Evolutionary conservation across 2,329 filamentous ascomycete genomes (phyloP), one percentile per base, ranked within the genome.

Genomic region (Metarhizium anisopliae): DNA sequence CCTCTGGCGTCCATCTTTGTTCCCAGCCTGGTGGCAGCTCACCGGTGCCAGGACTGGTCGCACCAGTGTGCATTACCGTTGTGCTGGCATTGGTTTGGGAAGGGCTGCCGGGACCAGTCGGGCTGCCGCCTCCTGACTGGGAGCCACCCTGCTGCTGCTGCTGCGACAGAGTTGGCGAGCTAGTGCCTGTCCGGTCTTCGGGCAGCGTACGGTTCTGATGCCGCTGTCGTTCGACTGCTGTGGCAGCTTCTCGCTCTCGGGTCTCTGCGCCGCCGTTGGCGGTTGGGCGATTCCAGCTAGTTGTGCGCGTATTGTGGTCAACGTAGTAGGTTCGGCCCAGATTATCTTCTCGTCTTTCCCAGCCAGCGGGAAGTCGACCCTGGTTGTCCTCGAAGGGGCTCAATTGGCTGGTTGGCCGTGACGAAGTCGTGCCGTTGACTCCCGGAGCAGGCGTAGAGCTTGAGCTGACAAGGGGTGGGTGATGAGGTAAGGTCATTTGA

Each of bases 371-470:
- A 55, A 99, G 74, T 63, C 93, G 86, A 56, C 94, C 94, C 67
- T 96, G 92, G n/a, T 86, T 84, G 72, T 99, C 94, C 73, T 97
- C 93, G 62, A 99, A 99, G 0, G 93, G 92, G 66, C 91, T 96
- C 67, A 95, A 84, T 55, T 74, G 70, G 55, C 69, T 74, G 16
- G 61, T 61, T 40, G 62, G 71, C 32, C 61, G 74, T 55, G 66
- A 64, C 55, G 65, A 66, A 47, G 61, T 59, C 45, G 61, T 58
- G 35, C 69, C 66, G 62, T 70, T 71, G 51, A 64, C 53, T 35
- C 63, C 59, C n/a, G 59, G 32, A 30, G 58, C 58, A 11, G 66
- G 60, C 13, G 72, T 70, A 18, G 77, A 70, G 56, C 69, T 74
- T 59, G 77, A 67, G 61, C 77, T 78, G 11, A 76, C 73, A 20